Base-by-base conservation (phyloP, 371 early-diverging fungal genomes). In the Umbelopsis sp. region DNA sequence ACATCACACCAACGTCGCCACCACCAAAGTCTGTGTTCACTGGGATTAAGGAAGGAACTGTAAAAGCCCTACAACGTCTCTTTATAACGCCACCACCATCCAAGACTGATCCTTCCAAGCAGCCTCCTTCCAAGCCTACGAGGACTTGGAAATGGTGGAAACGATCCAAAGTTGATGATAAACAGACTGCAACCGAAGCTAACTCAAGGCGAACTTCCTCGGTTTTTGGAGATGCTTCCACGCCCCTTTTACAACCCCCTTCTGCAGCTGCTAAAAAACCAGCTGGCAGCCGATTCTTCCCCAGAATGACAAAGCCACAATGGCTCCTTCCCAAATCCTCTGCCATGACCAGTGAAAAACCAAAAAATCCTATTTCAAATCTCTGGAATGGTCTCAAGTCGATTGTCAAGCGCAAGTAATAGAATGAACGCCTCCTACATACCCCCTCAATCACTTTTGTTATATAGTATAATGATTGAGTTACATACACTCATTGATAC, bases 141-240 rank as follows among this genome's bases (percentile, higher is more conserved):
- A 6, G 57, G 57, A 35, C 48, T 16, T 57, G 57, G 57, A 57
- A 57, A 57, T 57, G 29, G 29, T 57, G 57, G 57, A 57, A 29
- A 14, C 29, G 18, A 18, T 8, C 35, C 16, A 57, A 35, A 57
- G 37, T 11, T 16, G 35, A 24, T 14, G 12, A 35, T 16, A 37
- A 29, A 9, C 12, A 57, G 7, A 0, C 35, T 37, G 37, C 57
- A 57, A 57, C 3, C 0, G 57, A 16, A 8, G 35, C 29, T 35
- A 18, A 35, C 9, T 29, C 37, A 3, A 29, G 57, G 18, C 35
- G 3, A 14, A 29, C 57, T 57, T 35, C 57, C 6, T 18, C 57
- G 4, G 18, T 57, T 5, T 35, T 25, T 35, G 57, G 57, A 16
- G 57, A 57, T 57, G 57, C 57, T 1, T 57, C 35, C 3, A 57